phyloP scores from a whole-genome alignment of 306 rosid genomes.

The Casuarina glauca region DNA sequence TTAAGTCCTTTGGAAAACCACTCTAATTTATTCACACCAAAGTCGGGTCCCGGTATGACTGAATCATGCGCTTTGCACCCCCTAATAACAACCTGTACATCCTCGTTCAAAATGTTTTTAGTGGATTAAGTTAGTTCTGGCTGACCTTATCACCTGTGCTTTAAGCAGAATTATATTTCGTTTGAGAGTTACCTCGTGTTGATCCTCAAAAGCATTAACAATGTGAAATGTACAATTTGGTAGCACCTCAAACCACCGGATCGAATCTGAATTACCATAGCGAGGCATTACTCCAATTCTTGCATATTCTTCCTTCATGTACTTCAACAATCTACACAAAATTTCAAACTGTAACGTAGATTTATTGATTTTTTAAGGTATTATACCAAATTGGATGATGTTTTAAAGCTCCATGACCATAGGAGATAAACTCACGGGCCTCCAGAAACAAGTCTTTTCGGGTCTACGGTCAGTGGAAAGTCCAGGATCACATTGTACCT shows the following conservation, averaged over 20 bases:
- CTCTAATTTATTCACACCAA: slow-evolving; percentile 24
- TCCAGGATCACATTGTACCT: slow-evolving; percentile 46
- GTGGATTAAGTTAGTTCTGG: too few relatives aligned
- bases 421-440: slow-evolving; percentile 34
- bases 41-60: slow-evolving; percentile 35
- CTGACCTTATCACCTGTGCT: too few relatives aligned
- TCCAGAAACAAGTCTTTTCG: slow-evolving; percentile 34
- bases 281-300: slow-evolving; percentile 59
- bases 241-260: slow-evolving; percentile 50
- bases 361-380: too few relatives aligned
- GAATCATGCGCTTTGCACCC: slow-evolving; percentile 55
- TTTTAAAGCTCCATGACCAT: not conserved
- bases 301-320: slow-evolving; percentile 33
- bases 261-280: slow-evolving; percentile 43
- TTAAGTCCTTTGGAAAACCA: slow-evolving; percentile 30
- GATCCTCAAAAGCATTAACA: slow-evolving; percentile 50
- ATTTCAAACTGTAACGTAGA: too few relatives aligned
- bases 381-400: too few relatives aligned
- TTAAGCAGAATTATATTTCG: too few relatives aligned
- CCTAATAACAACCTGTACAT: slow-evolving; percentile 49
- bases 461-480: slow-evolving; percentile 34
- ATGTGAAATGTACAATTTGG: slow-evolving; percentile 51
- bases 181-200: slow-evolving; percentile 36
- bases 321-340: slow-evolving; percentile 36
- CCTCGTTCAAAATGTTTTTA: too few relatives aligned